Conservation (phyloP, 768 basidiomycete species). For the Lactarius hengduanensis region DNA sequence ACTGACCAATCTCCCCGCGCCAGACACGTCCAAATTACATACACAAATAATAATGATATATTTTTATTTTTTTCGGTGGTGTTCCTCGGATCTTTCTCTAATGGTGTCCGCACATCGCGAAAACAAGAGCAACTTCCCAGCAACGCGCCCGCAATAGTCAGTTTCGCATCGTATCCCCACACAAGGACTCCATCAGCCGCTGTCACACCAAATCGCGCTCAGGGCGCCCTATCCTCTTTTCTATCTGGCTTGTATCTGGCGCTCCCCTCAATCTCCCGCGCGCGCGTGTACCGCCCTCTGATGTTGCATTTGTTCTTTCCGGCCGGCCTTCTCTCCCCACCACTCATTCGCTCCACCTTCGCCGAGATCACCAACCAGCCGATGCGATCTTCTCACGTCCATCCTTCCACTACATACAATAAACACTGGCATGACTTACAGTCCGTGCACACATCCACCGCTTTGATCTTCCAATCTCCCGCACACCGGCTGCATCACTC, state of each 20-base stretch:
- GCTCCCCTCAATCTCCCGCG: constrained; percentile 21
- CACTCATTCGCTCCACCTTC: constrained; percentile 22
- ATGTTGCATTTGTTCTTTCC: constrained; percentile 9
- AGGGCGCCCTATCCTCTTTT: constrained; percentile 21
- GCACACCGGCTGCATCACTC: constrained; percentile 20
- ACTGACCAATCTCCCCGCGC: not conserved
- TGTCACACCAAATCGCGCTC: constrained; percentile 24
- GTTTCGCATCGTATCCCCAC: constrained; percentile 10
- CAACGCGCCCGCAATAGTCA: constrained; percentile 18
- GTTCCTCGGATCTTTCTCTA: constrained; percentile 18
- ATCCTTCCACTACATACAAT: constrained; percentile 7
- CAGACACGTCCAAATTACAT: not conserved
- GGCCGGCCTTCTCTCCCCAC: constrained; percentile 13
- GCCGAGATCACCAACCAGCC: constrained; percentile 23
- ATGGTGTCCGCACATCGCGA: constrained; percentile 5
- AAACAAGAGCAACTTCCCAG: constrained; percentile 15
- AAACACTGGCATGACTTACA: constrained; percentile 4
- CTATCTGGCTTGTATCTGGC: constrained; percentile 5
- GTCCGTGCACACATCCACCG: constrained; percentile 9
- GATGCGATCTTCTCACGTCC: constrained; percentile 27
- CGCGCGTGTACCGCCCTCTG: constrained; percentile 8
- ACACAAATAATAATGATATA: not conserved
- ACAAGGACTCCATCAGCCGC: constrained; percentile 19
- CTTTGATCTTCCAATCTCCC: constrained; percentile 22
- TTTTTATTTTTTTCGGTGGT: constrained; percentile 1